Evolutionary conservation across 1,284 basidiomycete species (phyloP).

Genomic region (Cronartium ribicola): DNA sequence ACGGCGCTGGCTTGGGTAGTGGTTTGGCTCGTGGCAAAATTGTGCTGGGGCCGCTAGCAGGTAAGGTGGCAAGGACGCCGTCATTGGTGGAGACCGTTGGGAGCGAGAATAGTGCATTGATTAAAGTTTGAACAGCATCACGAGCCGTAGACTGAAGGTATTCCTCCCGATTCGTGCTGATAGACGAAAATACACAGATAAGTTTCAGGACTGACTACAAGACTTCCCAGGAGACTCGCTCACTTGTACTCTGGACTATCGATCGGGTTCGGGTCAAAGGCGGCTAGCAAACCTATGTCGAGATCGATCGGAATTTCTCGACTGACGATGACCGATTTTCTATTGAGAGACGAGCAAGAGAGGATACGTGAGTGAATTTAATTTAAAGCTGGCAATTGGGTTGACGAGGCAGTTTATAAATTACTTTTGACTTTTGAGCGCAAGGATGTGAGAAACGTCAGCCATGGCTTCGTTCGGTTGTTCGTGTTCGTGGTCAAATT

Average conservation of each 20-base stretch:
- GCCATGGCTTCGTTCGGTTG: slow-evolving; percentile 10
- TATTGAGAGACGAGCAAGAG: slow-evolving; percentile 49
- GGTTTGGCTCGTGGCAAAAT: slow-evolving; percentile 83
- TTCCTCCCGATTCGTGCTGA: slow-evolving; percentile 70
- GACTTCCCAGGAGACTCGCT: slow-evolving; percentile 47
- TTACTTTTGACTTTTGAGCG: slow-evolving; percentile 4
- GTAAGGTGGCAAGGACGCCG: slow-evolving; percentile 78
- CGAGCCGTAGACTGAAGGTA: slow-evolving; percentile 75
- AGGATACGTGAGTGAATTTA: background rate
- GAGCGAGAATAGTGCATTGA: slow-evolving; percentile 74
- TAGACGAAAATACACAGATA: slow-evolving; percentile 4
- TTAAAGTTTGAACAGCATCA: slow-evolving; percentile 77
- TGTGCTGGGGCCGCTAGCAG: slow-evolving; percentile 62
- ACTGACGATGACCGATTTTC: slow-evolving; percentile 66
- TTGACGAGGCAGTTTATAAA: background rate
- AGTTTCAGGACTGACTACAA: background rate
- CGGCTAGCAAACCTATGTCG: slow-evolving; percentile 76
- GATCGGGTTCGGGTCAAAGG: slow-evolving; percentile 80
- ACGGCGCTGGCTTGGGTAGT: slow-evolving; percentile 82
- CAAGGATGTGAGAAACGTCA: slow-evolving; percentile 34
- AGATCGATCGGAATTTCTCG: slow-evolving; percentile 75
- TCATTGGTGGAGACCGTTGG: slow-evolving; percentile 71
- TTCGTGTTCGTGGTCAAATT: background rate
- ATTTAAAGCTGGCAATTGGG: background rate
- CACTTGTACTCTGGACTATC: slow-evolving; percentile 73